Percentiles rank a stretch among this genome's conserved stretches.
Conservation (phyloP, 2,329 filamentous ascomycete genomes). For the Neurospora sp. region DNA sequence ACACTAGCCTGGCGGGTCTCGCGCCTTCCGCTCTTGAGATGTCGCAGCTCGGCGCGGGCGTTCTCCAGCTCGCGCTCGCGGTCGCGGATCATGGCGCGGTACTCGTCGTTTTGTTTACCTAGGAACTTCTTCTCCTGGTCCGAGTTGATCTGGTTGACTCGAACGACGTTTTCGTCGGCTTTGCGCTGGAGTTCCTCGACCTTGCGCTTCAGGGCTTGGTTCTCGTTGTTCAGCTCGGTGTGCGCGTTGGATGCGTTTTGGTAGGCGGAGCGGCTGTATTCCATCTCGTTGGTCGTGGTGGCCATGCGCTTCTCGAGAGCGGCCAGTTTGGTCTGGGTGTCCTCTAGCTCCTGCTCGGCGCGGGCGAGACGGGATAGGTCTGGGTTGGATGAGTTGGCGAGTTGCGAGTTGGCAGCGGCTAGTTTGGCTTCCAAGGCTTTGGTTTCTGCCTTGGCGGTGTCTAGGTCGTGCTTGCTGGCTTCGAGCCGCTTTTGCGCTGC, state of each 20-base stretch:
- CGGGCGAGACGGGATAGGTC: slow-evolving; percentile 30
- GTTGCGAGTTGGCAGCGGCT: slow-evolving; percentile 22
- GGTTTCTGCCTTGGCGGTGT: slow-evolving; percentile 29
- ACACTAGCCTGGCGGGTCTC: slow-evolving; percentile 48
- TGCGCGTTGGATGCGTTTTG: slow-evolving; percentile 45
- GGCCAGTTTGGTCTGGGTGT: slow-evolving; percentile 29
- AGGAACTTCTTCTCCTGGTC: slow-evolving; percentile 26
- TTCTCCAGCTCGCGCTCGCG: slow-evolving; percentile 41
- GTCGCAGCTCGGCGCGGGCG: slow-evolving; percentile 37
- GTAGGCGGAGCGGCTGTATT: slow-evolving; percentile 50
- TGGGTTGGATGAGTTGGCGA: slow-evolving; percentile 29
- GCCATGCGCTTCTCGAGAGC: slow-evolving; percentile 29
- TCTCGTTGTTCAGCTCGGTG: slow-evolving; percentile 35
- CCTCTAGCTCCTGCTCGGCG: slow-evolving; percentile 30
- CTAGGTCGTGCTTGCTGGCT: slow-evolving; percentile 27
- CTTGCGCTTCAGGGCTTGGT: slow-evolving; percentile 32
- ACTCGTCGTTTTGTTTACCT: slow-evolving; percentile 30
- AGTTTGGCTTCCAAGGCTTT: slow-evolving; percentile 28
- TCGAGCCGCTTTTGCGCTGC: slow-evolving; percentile 27
- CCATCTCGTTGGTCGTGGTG: slow-evolving; percentile 34
- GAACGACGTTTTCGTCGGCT: slow-evolving; percentile 34
- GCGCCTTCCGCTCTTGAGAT: slow-evolving; percentile 38
- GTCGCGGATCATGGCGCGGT: slow-evolving; percentile 35
- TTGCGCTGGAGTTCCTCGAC: slow-evolving; percentile 31
- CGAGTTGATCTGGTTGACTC: slow-evolving; percentile 38